Base-by-base conservation (phyloP, 2,329 filamentous ascomycete species). In the Neospermospora avenae region DNA sequence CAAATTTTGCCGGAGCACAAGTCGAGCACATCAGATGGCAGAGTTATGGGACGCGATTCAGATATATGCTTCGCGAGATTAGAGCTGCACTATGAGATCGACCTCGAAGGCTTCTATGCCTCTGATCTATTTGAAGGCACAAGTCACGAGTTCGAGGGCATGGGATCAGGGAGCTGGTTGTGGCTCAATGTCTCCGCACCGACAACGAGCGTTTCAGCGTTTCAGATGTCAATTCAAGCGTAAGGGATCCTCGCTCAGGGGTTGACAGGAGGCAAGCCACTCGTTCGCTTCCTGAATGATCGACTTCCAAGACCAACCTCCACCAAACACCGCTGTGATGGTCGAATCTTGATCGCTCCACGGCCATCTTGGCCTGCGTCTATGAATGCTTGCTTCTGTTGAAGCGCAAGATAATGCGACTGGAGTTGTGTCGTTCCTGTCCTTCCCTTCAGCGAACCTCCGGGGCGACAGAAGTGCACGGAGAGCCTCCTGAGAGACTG, bases 311-410 rank as follows among this genome's bases (percentile, higher is more conserved):
- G 28, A 31, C 35, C 48, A 28, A 25, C n/a, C n/a, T n/a, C n/a
- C n/a, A 48, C 57, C 57, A 55, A 59, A 59, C 48, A 45, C 24
- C 20, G 51, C 51, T 54, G 22, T 42, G 51, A 54, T 41, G 20
- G n/a, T 25, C 20, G 51, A 54, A 42, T 54, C 48, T 51, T 51
- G 31, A 24, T 51, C 48, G 35, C 18, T 51, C 20, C n/a, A 51
- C n/a, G 34, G 13, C 20, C 4, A 18, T 10, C 31, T 51, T 51
- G 48, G 48, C 31, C 34, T 28, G 18, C 31, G 28, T 16, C 14
- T 34, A 11, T 34, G 16, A 34, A 18, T 18, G 45, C 31, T 51
- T 24, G n/a, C n/a, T n/a, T n/a, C n/a, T n/a, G n/a, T n/a, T n/a
- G n/a, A n/a, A n/a, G n/a, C n/a, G n/a, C n/a, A n/a, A n/a, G n/a